phyloP scores from a whole-genome alignment of 2,329 filamentous ascomycete species.

The Blumeriella jaapii region DNA sequence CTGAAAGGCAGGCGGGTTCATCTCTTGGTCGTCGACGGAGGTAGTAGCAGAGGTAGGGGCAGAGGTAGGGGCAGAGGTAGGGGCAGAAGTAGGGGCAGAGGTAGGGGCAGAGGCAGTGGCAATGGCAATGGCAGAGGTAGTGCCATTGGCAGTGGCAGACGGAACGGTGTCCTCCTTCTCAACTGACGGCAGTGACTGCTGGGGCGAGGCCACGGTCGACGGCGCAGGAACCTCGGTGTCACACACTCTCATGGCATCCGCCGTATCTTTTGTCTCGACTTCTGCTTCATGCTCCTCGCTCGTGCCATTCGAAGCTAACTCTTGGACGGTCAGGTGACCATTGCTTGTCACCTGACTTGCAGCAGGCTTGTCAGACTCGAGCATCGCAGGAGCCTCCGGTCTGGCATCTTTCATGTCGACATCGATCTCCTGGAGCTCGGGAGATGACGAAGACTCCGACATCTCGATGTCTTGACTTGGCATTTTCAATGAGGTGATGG shows the following conservation, averaged over 20 bases:
- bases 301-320: too few species aligned
- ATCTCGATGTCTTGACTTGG: constrained; percentile 3
- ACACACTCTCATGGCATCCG: neutral
- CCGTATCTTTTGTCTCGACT: neutral
- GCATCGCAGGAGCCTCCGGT: neutral
- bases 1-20: too few species aligned
- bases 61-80: too few species aligned
- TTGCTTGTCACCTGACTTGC: neutral
- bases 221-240: neutral
- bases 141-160: constrained; percentile 1
- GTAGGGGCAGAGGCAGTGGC: too few species aligned
- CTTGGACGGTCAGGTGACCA: constrained; percentile 1
- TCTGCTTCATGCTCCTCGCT: neutral
- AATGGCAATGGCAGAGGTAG: too few species aligned
- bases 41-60: neutral
- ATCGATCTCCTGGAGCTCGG: constrained; percentile 1
- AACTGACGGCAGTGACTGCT: neutral
- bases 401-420: constrained; percentile 3
- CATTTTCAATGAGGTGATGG: constrained; percentile 1
- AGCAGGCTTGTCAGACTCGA: neutral
- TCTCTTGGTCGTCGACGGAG: neutral
- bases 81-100: too few species aligned
- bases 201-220: neutral
- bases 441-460: constrained; percentile 1
- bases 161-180: constrained; percentile 1